Conservation (phyloP, 768 basidiomycete genomes). For the Sporobolomyces pararoseus region DNA sequence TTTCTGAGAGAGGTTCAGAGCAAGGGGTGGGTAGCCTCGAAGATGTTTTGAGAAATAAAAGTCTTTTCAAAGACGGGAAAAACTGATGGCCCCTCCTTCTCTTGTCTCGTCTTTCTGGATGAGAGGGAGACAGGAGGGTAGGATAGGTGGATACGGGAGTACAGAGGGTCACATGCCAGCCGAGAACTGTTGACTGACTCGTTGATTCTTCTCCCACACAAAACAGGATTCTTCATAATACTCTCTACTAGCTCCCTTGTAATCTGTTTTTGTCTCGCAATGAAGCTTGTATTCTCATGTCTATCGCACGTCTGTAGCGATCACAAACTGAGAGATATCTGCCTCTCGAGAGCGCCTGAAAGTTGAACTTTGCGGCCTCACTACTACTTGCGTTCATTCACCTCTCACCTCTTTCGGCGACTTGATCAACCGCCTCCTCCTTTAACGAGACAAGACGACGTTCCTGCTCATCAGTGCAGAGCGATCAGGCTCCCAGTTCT, state of each 20-base stretch:
- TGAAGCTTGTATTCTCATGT: too few relatives aligned
- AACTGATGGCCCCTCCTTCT: conserved; percentile 18
- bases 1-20: neutral
- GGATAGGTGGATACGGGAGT: too few relatives aligned
- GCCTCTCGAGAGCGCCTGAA: too few relatives aligned
- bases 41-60: neutral
- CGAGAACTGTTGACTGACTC: neutral
- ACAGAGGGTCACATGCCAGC: too few relatives aligned
- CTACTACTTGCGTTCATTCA: too few relatives aligned
- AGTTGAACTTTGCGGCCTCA: too few relatives aligned
- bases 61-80: neutral
- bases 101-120: too few relatives aligned
- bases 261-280: too few relatives aligned
- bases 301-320: too few relatives aligned
- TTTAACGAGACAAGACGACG: conserved; percentile 6
- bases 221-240: neutral
- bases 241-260: neutral
- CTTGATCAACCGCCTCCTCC: neutral
- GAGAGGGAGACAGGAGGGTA: too few relatives aligned
- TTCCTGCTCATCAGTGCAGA: conserved; percentile 18
- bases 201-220: neutral
- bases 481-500: conserved; percentile 6
- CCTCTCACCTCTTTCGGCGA: neutral
- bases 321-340: too few relatives aligned
- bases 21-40: neutral